Percentiles rank a stretch among this genome's conserved stretches.
Evolutionary conservation across 352 stramenopile species (phyloP).

Genomic region (Blastocystis sp.): DNA sequence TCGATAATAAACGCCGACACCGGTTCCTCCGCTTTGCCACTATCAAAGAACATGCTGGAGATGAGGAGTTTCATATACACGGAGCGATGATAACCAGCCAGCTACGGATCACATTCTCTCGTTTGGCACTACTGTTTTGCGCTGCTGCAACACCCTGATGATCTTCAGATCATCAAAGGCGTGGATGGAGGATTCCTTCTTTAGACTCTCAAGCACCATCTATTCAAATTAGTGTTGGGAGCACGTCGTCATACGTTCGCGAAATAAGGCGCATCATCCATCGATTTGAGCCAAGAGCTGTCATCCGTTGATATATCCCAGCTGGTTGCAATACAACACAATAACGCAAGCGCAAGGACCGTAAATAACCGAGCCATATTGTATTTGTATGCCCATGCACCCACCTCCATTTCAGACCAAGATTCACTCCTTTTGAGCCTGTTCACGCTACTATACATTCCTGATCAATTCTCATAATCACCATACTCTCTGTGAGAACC

Average conservation of each 20-base stretch:
- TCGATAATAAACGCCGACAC: conserved; percentile 12
- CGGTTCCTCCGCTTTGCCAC: conserved; percentile 1
- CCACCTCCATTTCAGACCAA: too few species aligned
- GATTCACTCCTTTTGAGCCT: too few species aligned
- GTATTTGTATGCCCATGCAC: too few species aligned
- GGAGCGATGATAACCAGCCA: conserved; percentile 17
- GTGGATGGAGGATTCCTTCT: conserved; percentile 30
- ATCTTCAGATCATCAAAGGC: conserved; percentile 30
- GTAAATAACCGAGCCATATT: too few species aligned
- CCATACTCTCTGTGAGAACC: neutral
- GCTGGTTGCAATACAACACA: neutral
- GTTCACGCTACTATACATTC: too few species aligned
- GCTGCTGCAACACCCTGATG: conserved; percentile 17
- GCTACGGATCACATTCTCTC: neutral
- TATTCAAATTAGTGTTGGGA: neutral
- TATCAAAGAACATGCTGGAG: conserved; percentile 1
- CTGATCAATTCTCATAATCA: too few species aligned
- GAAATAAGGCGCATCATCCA: neutral
- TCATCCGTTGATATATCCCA: neutral
- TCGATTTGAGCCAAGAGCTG: neutral
- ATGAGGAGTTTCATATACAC: conserved; percentile 53
- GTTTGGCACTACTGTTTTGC: neutral
- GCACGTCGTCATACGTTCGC: neutral
- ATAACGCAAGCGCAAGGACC: neutral
- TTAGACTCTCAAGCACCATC: conserved; percentile 19